Percentiles rank a stretch among this genome's conserved stretches.
Evolutionary conservation across 495 filamentous ascomycete genomes (phyloP).

Genomic region (Aspergillus mulundensis): DNA sequence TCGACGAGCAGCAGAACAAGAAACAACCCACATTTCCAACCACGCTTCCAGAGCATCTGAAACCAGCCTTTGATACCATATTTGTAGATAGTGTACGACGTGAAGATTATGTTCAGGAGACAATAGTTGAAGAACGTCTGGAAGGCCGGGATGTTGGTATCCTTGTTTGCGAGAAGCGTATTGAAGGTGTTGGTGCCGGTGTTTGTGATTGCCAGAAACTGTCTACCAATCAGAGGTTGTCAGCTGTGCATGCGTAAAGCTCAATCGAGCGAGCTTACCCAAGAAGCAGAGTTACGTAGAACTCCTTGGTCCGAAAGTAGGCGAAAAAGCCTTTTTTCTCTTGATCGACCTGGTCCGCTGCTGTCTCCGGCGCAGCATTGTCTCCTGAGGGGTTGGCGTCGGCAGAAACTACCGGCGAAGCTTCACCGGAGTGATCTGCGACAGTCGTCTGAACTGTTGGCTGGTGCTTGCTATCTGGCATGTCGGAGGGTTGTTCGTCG

Average conservation of each 20-base stretch:
- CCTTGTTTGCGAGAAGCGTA: constrained; percentile 59
- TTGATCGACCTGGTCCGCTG: constrained; percentile 35
- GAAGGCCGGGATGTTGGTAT: constrained; percentile 90
- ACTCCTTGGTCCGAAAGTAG: constrained; percentile 78
- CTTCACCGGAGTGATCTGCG: constrained; percentile 21
- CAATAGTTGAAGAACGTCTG: constrained; percentile 94
- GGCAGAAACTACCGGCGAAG: constrained; percentile 20
- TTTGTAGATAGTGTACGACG: constrained; percentile 73
- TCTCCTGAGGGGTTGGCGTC: constrained; percentile 5
- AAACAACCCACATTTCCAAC: constrained; percentile 70
- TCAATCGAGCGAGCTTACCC: constrained; percentile 48
- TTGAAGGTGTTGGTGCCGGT: constrained; percentile 88
- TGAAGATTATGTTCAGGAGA: constrained; percentile 77
- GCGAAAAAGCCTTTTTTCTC: constrained; percentile 63
- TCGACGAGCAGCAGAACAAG: not conserved
- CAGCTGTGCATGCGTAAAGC: not conserved
- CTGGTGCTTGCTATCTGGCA: constrained; percentile 29
- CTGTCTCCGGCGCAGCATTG: constrained; percentile 17
- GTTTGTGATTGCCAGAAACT: constrained; percentile 82
- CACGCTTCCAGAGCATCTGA: constrained; percentile 58
- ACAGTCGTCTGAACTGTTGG: constrained; percentile 25
- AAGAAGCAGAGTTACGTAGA: constrained; percentile 75
- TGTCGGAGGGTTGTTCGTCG: constrained; percentile 3
- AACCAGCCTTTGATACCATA: constrained; percentile 73
- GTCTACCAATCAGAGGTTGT: constrained; percentile 38